Evolutionary conservation across 495 filamentous ascomycete species (phyloP), one percentile per base, ranked within the genome.

Genomic region (Aspergillus sclerotiicarbonarius): DNA sequence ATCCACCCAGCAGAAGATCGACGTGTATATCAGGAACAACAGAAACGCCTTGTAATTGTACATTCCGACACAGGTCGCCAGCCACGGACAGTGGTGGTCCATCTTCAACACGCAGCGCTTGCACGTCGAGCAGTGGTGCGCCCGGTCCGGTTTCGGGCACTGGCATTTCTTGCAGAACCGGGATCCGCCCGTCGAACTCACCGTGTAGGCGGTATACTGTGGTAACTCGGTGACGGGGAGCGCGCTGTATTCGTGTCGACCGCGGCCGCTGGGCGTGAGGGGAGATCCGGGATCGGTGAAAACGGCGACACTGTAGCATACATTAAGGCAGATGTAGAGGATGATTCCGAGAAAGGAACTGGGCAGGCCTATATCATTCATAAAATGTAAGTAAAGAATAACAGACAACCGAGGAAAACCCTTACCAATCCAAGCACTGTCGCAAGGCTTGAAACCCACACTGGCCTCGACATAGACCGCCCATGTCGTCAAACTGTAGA

Each of bases 41-140:
- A 98, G 68, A 70, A 98, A 98, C 6, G 92, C 80, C 71, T 98
- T 98, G 79, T 97, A 96, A 73, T 98, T 98, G 64, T 84, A 82
- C 56, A 98, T 74, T 21, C 95, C 95, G 47, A 98, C 88, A 67
- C 94, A 98, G 3, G 90, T 97, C 18, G 95, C 94, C 48, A 98
- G 81, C 94, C 94, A 98, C 6, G 94, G 94, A 65, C 94, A 98
- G 75, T 98, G 94, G 71, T 98, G 94, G 71, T 98, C 94, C 94
- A 98, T 98, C 75, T 98, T 98, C 67, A 98, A 78, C 10, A 98
- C 93, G 70, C 94, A 98, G 59, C 87, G 86, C 55, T 86, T 84
- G 72, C 94, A 98, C 13, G 90, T 90, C 12, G 89, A 93, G 80
- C 94, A 98, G 78, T 98, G 94, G 69, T 98, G 94, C 33, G 95